Evolutionary conservation across 805 yeast species (phyloP).

Genomic region (Candida takata): DNA sequence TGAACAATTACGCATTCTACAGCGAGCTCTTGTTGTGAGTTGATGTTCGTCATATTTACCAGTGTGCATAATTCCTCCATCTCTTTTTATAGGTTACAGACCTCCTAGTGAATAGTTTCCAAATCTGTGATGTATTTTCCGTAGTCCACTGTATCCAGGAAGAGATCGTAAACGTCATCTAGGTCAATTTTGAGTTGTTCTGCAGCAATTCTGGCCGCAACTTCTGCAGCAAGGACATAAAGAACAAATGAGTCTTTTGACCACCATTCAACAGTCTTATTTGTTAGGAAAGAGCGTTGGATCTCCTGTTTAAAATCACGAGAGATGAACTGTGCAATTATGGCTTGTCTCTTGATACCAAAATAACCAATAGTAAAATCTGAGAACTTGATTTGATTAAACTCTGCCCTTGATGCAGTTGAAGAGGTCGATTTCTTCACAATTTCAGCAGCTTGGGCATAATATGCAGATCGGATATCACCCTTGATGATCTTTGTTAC

Average conservation of each 20-base stretch:
- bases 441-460: slow-evolving; percentile 40
- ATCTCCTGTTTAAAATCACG: slow-evolving; percentile 28
- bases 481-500: slow-evolving; percentile 40
- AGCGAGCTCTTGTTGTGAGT: no score
- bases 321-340: slow-evolving; percentile 39
- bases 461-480: slow-evolving; percentile 38
- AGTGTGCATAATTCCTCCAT: no score
- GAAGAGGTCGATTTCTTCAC: slow-evolving; percentile 32
- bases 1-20: no score
- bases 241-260: slow-evolving; percentile 46
- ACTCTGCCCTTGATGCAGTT: slow-evolving; percentile 33
- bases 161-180: slow-evolving; percentile 38
- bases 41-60: no score
- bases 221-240: slow-evolving; percentile 58
- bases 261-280: slow-evolving; percentile 54
- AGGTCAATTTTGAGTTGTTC: slow-evolving; percentile 36
- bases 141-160: slow-evolving; percentile 41
- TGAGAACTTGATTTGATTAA: slow-evolving; percentile 38
- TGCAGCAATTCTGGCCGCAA: slow-evolving; percentile 43
- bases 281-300: slow-evolving; percentile 20
- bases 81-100: no score
- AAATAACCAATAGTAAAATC: slow-evolving; percentile 51
- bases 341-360: slow-evolving; percentile 51
- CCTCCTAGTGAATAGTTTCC: slow-evolving; percentile 5
- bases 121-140: slow-evolving; percentile 31